Base-by-base conservation (phyloP, 1,139 yeast genomes). In the Candida frijolesensis region DNA sequence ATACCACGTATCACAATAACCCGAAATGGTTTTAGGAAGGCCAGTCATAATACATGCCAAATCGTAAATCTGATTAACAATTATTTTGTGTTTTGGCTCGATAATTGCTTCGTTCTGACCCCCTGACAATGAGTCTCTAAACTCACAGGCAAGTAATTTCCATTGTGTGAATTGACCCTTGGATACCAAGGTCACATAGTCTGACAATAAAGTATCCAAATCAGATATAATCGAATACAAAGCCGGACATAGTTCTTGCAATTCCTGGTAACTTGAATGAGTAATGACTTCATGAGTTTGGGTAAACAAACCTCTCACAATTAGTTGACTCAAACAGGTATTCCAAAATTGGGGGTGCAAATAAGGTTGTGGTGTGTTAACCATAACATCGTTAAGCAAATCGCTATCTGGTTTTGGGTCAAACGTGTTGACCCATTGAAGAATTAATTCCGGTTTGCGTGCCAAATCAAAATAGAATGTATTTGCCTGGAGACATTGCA, bases 361-460 rank as follows among this genome's bases (percentile, higher is more conserved):
- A 57, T 76, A 83, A 2, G 88, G 85, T 41, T 68, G 68, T 6
- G 75, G 74, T 5, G 68, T 66, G 29, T 65, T 60, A 56, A 79
- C 65, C 67, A 80, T 76, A 22, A 76, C 65, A n/a, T 71, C 71
- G 39, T 77, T 71, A 1, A 79, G 72, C 44, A 79, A 66, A 18
- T 76, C 80, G 19, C 70, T 70, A 47, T 75, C 80, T 1, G 91
- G 90, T 56, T 82, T 74, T 11, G 78, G 74, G 60, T 86, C 90
- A 43, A 84, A 83, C 51, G 82, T 74, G 61, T 87, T 87, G 33
- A 85, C 73, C 94, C 94, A 87, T 48, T 72, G 76, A 14, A 76
- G 66, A 42, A 84, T 64, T 16, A 72, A 62, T 32, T 75, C 78
- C 1, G 85, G 82, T 46, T 72, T 77, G 41, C 72, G 71, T 41